A percentile compares a stretch with the other conserved stretches of the same genome.
Conservation (phyloP, 768 basidiomycete species). For the Leccinum pellstonianum region DNA sequence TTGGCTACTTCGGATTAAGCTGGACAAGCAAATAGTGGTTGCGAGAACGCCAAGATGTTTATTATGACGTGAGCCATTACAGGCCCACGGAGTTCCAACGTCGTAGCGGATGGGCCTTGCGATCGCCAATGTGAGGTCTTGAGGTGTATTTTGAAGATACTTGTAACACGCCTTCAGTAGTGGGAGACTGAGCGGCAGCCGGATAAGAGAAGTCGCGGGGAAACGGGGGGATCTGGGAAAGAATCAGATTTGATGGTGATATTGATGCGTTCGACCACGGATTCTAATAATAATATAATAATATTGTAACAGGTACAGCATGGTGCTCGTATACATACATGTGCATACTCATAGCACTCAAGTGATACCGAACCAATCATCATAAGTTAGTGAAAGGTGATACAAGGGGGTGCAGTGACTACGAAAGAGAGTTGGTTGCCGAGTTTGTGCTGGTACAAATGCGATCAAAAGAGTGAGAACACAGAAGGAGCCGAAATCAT, state of each 20-base stretch:
- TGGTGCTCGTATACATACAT: neutral
- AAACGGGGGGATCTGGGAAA: neutral
- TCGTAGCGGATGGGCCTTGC: neutral
- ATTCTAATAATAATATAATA: neutral
- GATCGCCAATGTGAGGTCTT: neutral
- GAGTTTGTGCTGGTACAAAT: constrained; percentile 26
- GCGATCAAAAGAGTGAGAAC: constrained; percentile 5
- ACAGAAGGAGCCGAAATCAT: constrained; percentile 2
- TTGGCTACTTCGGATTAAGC: neutral
- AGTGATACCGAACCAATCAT: neutral
- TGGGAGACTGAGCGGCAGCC: neutral
- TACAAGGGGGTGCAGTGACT: constrained; percentile 21
- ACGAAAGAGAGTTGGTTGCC: constrained; percentile 12
- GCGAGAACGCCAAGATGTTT: neutral
- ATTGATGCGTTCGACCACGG: neutral
- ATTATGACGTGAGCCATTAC: neutral
- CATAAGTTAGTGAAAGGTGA: constrained; percentile 21
- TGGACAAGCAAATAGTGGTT: neutral
- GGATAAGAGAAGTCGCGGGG: neutral
- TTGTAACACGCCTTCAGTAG: neutral
- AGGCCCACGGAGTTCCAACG: neutral
- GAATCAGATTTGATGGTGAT: neutral
- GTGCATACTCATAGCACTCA: constrained; percentile 11
- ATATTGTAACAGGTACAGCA: neutral
- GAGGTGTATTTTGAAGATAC: neutral